Evolutionary conservation across 106 monocot species (phyloP), one percentile per base, ranked within the genome.

Genomic region (Hemerocallis citrina): DNA sequence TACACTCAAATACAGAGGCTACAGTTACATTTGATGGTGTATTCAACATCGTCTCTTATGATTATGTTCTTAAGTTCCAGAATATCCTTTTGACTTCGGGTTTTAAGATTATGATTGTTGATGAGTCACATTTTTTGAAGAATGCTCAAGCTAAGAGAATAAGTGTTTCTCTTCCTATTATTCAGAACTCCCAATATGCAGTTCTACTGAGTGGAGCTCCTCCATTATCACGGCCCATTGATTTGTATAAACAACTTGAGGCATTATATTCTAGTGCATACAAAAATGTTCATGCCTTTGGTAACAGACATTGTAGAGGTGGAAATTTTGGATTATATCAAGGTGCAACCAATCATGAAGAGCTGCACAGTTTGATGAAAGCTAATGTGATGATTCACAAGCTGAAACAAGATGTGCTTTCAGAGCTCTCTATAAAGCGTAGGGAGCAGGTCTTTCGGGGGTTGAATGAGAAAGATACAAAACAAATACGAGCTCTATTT

Each of bases 61-160:
- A 98, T 75, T 45, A 74, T 20, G 84, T 87, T 49, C 77, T 73
- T 52, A 98, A 98, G 60, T 49, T 98, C 52, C 74, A 84, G 36
- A 61, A 73, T 58, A 56, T 66, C 27, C 83, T 98, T 68, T 43
- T 88, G 55, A 68, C 79, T 54, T 84, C 69, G 36, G 72, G 75
- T 21, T 96, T 96, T 66, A 91, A 96, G 95, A 84, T 88, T 67
- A 77, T 98, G 33, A 88, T 98, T 67, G 96, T 91, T 52, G 96
- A 98, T 52, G 96, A 98, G 33, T 98, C 91, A 60, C 96, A 98
- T 75, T 98, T 87, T 69, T 38, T 98, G 74, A 98, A 98, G 77
- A 98, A 98, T 77, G 72, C 84, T 74, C 96, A 87, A 77, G 96
- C 96, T 33, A 98, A 98, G 69, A 81, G 96, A 80, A 98, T 91